phyloP scores from a whole-genome alignment of 495 filamentous ascomycete genomes.

The Lichenothelia convexa region DNA sequence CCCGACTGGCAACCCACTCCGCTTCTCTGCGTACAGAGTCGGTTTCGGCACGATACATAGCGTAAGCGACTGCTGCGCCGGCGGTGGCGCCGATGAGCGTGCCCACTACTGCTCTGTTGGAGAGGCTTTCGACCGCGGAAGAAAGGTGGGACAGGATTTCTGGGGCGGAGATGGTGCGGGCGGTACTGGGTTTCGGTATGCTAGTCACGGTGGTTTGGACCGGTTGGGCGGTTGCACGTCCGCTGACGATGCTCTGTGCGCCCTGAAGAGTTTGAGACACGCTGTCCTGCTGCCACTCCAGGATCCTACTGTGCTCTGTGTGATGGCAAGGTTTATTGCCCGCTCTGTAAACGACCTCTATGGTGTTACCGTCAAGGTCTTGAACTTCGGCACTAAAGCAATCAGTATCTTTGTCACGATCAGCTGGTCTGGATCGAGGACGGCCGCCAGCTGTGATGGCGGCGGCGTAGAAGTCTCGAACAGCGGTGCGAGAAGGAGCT shows the following conservation, averaged over 20 bases:
- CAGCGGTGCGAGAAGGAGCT: conserved; percentile 32
- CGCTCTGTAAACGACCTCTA: conserved; percentile 36
- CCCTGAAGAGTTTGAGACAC: conserved; percentile 7
- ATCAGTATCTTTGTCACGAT: conserved; percentile 29
- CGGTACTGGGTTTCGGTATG: conserved; percentile 4
- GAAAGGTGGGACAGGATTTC: conserved; percentile 15
- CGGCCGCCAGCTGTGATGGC: conserved; percentile 39
- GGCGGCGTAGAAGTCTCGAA: conserved; percentile 39
- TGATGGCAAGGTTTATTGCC: conserved; percentile 1
- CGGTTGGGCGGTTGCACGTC: not conserved
- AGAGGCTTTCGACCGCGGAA: conserved; percentile 18
- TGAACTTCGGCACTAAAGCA: conserved; percentile 43
- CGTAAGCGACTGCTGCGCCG: conserved; percentile 57
- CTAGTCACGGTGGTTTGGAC: conserved; percentile 1
- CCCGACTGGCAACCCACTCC: conserved; percentile 1
- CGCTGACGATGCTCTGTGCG: conserved; percentile 12
- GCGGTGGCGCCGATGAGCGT: conserved; percentile 60
- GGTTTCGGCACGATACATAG: conserved; percentile 40
- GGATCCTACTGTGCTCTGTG: conserved; percentile 16
- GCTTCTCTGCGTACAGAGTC: conserved; percentile 19
- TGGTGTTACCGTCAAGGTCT: conserved; percentile 42
- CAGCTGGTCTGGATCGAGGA: conserved; percentile 36
- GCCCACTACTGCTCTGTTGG: conserved; percentile 47
- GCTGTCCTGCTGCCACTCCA: conserved; percentile 18
- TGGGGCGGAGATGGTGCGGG: conserved; percentile 12